These are phyloP conservation scores for Acacia pycnantha DNA, from an alignment of 331 rosid species.

Conservation along the genomic window DNA sequence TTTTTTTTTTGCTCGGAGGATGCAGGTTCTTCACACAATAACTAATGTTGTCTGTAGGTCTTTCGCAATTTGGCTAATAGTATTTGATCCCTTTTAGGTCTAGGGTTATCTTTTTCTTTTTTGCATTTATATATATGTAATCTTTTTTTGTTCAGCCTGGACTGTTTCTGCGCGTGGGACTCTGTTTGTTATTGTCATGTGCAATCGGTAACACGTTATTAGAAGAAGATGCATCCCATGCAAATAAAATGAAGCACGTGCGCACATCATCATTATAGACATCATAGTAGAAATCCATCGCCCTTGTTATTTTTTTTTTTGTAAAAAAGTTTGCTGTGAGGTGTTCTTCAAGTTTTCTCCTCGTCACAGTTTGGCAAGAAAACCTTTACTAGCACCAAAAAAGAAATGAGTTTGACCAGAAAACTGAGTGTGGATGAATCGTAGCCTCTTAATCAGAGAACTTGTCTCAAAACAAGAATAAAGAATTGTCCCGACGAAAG, in stretches of 20 bases:
- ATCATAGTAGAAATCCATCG: slow-evolving; percentile 29
- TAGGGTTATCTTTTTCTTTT: too few relatives aligned
- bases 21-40: too few relatives aligned
- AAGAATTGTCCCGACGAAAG: not conserved
- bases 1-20: too few relatives aligned
- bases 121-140: too few relatives aligned
- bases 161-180: too few relatives aligned
- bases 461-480: not conserved
- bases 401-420: not conserved
- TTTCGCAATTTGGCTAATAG: too few relatives aligned
- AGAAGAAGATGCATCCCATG: too few relatives aligned
- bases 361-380: slow-evolving; percentile 33
- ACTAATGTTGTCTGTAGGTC: too few relatives aligned
- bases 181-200: too few relatives aligned
- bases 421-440: not conserved
- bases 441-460: slow-evolving; percentile 17
- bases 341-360: slow-evolving; percentile 36
- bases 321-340: not conserved
- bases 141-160: too few relatives aligned
- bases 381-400: not conserved
- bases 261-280: not conserved
- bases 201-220: too few relatives aligned
- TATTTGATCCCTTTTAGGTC: too few relatives aligned
- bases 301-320: slow-evolving; percentile 47
- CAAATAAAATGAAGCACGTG: not conserved